A percentile compares a stretch with the other conserved stretches of the same genome.
These are phyloP conservation scores for Sclerotinia glacialis DNA, from an alignment of 2,329 filamentous ascomycete genomes.

Conservation along the genomic window DNA sequence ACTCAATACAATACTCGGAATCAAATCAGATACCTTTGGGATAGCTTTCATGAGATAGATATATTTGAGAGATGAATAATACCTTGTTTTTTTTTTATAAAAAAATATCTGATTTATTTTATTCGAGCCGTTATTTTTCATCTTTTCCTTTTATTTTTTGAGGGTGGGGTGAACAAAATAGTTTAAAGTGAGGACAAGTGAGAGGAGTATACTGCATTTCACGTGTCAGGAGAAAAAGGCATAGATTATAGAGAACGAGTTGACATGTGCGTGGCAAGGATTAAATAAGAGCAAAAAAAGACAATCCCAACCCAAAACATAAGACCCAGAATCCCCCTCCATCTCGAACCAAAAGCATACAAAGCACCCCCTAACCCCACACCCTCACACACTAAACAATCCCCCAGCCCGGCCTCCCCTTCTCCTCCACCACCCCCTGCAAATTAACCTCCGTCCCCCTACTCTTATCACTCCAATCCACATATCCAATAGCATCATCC, in stretches of 20 bases:
- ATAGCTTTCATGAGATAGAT: too few relatives aligned
- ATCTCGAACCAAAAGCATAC: too few relatives aligned
- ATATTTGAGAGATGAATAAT: too few relatives aligned
- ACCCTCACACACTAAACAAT: background rate
- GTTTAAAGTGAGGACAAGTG: background rate
- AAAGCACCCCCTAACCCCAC: background rate
- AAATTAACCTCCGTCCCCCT: slow-evolving; percentile 4
- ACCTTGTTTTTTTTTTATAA: too few relatives aligned
- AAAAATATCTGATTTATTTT: too few relatives aligned
- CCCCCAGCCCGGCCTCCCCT: slow-evolving; percentile 6
- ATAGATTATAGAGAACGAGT: background rate
- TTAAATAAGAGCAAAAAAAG: background rate
- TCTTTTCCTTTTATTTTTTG: too few relatives aligned
- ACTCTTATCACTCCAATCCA: slow-evolving; percentile 25
- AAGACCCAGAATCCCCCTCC: background rate
- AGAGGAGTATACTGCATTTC: background rate
- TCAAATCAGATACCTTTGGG: too few relatives aligned
- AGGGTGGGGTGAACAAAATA: too few relatives aligned
- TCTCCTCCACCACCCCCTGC: slow-evolving; percentile 1
- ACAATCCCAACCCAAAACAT: too few relatives aligned
- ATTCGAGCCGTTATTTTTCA: too few relatives aligned
- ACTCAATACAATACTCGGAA: too few relatives aligned
- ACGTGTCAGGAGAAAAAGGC: background rate
- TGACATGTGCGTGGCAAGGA: background rate
- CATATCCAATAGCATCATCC: slow-evolving; percentile 31